phyloP scores from a whole-genome alignment of 139 green algal genomes.

The Haematococcus lacustris region DNA sequence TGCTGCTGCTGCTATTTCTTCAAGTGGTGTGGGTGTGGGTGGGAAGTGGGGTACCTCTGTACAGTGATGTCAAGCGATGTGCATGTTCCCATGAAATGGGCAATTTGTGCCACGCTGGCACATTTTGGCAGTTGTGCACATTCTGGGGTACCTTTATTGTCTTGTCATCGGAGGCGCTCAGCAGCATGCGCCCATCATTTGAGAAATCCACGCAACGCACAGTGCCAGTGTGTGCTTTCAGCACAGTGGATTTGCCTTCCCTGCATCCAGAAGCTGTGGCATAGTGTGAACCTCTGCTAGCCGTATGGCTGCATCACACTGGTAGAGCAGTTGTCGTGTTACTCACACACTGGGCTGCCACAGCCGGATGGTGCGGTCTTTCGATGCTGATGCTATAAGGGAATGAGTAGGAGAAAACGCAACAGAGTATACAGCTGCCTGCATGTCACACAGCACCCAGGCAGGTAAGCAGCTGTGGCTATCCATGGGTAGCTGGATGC shows the following conservation, averaged over 20 bases:
- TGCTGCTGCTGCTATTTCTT: too few species aligned
- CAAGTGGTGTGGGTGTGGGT: constrained; percentile 1
- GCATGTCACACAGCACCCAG: not conserved
- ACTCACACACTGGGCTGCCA: constrained; percentile 72
- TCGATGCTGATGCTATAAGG: constrained; percentile 75
- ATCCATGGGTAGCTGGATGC: not conserved
- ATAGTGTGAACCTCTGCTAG: not conserved
- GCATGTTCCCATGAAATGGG: too few species aligned
- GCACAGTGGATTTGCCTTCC: constrained; percentile 74
- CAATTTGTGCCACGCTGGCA: too few species aligned
- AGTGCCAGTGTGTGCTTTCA: constrained; percentile 76
- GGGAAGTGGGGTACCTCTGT: not conserved
- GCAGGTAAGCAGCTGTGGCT: not conserved
- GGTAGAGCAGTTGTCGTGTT: not conserved
- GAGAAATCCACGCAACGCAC: constrained; percentile 76
- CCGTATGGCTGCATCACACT: not conserved
- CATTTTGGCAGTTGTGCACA: too few species aligned
- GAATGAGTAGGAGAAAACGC: constrained; percentile 57
- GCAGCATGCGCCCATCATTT: constrained; percentile 60
- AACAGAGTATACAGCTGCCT: constrained; percentile 73
- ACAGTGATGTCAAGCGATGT: not conserved
- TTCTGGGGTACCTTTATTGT: constrained; percentile 20
- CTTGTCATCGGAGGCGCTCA: constrained; percentile 80
- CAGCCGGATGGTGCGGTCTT: constrained; percentile 74
- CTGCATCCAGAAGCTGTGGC: constrained; percentile 22